Evolutionary conservation across 2,329 filamentous ascomycete genomes (phyloP).

Genomic region (Trichoderma sp.): DNA sequence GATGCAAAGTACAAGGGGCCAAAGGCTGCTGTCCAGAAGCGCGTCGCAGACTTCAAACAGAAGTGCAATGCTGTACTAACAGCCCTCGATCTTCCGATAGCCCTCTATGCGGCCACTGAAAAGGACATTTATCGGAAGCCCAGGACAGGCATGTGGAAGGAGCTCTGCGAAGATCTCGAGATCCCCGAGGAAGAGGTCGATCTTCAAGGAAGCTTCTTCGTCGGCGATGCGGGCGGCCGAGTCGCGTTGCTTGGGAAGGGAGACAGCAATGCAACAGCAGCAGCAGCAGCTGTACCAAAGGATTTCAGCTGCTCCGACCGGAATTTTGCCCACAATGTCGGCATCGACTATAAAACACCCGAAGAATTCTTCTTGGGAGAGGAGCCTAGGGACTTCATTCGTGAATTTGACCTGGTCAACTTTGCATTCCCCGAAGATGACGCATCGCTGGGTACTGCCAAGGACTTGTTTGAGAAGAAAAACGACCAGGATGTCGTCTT

Average conservation of each 20-base stretch:
- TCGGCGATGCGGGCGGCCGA: constrained; percentile 81
- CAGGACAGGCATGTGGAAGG: constrained; percentile 82
- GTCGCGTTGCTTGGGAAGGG: constrained; percentile 43
- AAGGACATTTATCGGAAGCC: constrained; percentile 87
- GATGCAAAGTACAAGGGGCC: constrained; percentile 67
- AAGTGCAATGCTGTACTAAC: constrained; percentile 72
- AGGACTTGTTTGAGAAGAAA: constrained; percentile 59
- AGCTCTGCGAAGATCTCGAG: constrained; percentile 60
- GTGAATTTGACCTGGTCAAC: constrained; percentile 70
- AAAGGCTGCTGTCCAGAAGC: constrained; percentile 62
- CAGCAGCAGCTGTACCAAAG: constrained; percentile 43
- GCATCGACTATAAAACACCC: constrained; percentile 79
- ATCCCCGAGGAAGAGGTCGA: constrained; percentile 65
- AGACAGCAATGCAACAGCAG: constrained; percentile 33
- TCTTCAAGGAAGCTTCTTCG: constrained; percentile 72
- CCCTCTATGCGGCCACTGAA: constrained; percentile 82
- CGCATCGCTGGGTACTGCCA: constrained; percentile 30
- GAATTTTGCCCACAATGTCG: constrained; percentile 83
- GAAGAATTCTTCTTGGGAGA: constrained; percentile 87
- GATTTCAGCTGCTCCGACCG: constrained; percentile 70
- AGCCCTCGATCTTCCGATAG: constrained; percentile 73
- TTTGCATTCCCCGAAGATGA: constrained; percentile 48
- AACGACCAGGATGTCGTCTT: constrained; percentile 75
- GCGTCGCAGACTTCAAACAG: constrained; percentile 77
- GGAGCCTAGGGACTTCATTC: constrained; percentile 63